A percentile compares a stretch with the other conserved stretches of the same genome.
phyloP scores from a whole-genome alignment of 2,329 filamentous ascomycete genomes.

The Tolypocladium capitatum region DNA sequence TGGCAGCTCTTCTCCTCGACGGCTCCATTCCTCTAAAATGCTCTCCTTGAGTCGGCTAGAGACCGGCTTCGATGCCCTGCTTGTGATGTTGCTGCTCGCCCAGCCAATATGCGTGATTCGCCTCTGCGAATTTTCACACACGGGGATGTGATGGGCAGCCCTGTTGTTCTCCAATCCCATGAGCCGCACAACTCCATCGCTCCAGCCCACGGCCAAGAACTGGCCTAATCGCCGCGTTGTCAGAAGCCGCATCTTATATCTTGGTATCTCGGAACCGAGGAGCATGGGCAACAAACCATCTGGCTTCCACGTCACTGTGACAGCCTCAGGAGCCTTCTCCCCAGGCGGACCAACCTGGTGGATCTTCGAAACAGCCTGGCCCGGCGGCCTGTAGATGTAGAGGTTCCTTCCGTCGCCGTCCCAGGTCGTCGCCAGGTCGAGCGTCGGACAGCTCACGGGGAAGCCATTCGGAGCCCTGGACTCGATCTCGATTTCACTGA shows the following conservation, averaged over 20 bases:
- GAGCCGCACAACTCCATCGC: conserved; percentile 63
- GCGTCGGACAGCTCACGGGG: conserved; percentile 66
- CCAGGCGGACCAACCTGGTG: conserved; percentile 29
- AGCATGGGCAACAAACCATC: conserved; percentile 41
- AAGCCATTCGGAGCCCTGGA: conserved; percentile 41
- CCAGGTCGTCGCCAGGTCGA: conserved; percentile 65
- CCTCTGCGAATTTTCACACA: conserved; percentile 29
- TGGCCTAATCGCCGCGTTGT: conserved; percentile 36
- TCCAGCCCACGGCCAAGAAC: conserved; percentile 72
- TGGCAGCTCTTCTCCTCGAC: conserved; percentile 6
- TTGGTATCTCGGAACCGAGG: neutral
- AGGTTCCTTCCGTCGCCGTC: conserved; percentile 56
- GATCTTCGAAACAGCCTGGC: conserved; percentile 48
- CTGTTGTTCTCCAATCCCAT: conserved; percentile 73
- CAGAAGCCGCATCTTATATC: neutral
- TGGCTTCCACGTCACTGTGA: conserved; percentile 50
- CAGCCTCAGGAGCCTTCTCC: conserved; percentile 26
- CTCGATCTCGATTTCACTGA: conserved; percentile 45
- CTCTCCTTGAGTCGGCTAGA: conserved; percentile 6
- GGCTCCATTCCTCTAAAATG: conserved; percentile 3
- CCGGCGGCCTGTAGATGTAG: conserved; percentile 65
- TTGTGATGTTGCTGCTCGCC: conserved; percentile 30
- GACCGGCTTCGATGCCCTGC: conserved; percentile 10
- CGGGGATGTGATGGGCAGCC: conserved; percentile 56
- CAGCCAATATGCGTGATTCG: conserved; percentile 41